These are phyloP conservation scores for Oryza brachyantha DNA, from an alignment of 176 grass and related monocot species.

Conservation along the genomic window DNA sequence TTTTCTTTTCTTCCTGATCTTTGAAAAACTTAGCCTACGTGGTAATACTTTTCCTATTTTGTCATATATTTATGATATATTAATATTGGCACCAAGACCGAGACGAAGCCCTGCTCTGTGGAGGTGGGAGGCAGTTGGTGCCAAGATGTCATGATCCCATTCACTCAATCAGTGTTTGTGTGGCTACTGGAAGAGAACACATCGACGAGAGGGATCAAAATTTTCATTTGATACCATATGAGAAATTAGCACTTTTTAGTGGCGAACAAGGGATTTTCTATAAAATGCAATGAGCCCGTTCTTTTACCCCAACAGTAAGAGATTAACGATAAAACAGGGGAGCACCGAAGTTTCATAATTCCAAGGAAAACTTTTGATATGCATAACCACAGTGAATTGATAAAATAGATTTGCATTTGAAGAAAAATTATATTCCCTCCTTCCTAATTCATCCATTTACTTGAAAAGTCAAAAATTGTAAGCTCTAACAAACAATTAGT, in stretches of 20 bases:
- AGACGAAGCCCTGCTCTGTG: neutral
- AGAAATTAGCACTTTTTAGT: neutral
- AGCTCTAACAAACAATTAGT: neutral
- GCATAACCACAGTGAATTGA: neutral
- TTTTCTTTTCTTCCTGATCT: neutral
- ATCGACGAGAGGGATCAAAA: neutral
- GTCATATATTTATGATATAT: neutral
- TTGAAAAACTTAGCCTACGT: neutral
- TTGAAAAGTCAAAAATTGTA: neutral
- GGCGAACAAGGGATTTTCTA: too few relatives aligned
- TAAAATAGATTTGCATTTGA: conserved; percentile 10
- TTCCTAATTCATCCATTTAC: neutral
- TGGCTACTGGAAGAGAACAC: neutral
- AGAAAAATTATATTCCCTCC: neutral
- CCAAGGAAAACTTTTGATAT: neutral
- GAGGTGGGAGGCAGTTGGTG: neutral
- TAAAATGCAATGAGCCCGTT: neutral
- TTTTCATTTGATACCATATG: neutral
- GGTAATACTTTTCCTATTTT: neutral
- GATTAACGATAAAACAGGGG: neutral
- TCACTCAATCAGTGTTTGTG: neutral
- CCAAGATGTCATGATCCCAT: neutral
- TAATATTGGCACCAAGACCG: neutral
- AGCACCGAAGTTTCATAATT: neutral
- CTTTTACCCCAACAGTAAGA: neutral